Percentiles rank a stretch among this genome's conserved stretches.
These are phyloP conservation scores for Aspergillus versicolor DNA, from an alignment of 2,329 filamentous ascomycete species.

Conservation along the genomic window DNA sequence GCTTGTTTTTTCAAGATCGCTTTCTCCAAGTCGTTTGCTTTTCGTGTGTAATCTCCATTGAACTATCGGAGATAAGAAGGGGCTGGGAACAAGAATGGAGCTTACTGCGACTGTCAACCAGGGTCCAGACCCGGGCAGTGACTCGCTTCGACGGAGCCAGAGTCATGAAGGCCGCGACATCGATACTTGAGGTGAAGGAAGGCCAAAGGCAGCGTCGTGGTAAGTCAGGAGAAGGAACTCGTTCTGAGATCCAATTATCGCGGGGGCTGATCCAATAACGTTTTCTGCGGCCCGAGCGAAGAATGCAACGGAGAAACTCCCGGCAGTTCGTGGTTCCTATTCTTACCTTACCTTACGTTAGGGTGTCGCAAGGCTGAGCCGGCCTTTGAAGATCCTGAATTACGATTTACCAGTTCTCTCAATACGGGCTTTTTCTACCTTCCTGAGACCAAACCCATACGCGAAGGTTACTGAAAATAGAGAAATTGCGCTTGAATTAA, in stretches of 20 bases:
- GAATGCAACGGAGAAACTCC: slow-evolving; percentile 18
- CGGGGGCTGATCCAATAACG: slow-evolving; percentile 19
- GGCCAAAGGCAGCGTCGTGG: not conserved
- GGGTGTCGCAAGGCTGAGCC: not conserved
- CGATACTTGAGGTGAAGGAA: slow-evolving; percentile 17
- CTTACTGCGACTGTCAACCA: slow-evolving; percentile 40
- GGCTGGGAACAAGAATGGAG: slow-evolving; percentile 9
- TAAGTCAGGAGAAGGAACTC: slow-evolving; percentile 3
- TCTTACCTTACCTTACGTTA: not conserved
- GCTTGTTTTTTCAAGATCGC: not conserved
- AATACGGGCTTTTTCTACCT: too few relatives aligned
- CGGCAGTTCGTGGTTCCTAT: slow-evolving; percentile 17
- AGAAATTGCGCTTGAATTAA: not conserved
- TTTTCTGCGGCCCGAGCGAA: slow-evolving; percentile 20
- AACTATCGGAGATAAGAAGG: slow-evolving; percentile 19
- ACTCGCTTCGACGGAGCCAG: slow-evolving; percentile 37
- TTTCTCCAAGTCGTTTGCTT: not conserved
- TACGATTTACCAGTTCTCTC: too few relatives aligned
- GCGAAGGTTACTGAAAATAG: not conserved
- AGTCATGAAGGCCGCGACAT: slow-evolving; percentile 40
- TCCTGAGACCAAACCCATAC: too few relatives aligned
- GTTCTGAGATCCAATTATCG: slow-evolving; percentile 9
- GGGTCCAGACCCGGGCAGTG: slow-evolving; percentile 40
- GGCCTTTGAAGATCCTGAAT: not conserved
- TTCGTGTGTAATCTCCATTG: slow-evolving; percentile 7